A percentile compares a stretch with the other conserved stretches of the same genome.
phyloP scores from a whole-genome alignment of 306 rosid species.

The Spatholobus suberectus region DNA sequence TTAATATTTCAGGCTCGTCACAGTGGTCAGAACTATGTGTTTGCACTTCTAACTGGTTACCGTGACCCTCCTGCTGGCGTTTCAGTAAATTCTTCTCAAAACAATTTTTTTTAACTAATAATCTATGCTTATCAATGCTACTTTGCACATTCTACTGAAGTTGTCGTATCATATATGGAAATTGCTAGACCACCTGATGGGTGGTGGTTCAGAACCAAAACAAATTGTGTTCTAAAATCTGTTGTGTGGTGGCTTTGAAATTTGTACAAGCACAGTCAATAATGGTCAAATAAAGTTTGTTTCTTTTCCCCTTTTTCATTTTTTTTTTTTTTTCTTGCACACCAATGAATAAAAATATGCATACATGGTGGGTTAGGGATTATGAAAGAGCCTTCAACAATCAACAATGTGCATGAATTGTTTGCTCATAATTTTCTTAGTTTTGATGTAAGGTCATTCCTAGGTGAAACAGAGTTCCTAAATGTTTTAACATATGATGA shows the following conservation, averaged over 20 bases:
- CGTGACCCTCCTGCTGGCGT: constrained; percentile 89
- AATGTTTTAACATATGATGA: not conserved
- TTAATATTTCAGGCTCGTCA: constrained; percentile 85
- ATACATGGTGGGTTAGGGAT: not conserved
- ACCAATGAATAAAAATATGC: constrained; percentile 7
- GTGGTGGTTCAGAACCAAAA: not conserved
- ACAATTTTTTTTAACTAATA: not conserved
- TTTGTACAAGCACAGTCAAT: not conserved
- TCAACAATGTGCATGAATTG: not conserved
- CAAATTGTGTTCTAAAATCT: not conserved
- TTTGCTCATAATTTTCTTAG: constrained; percentile 8
- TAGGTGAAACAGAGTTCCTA: constrained; percentile 1
- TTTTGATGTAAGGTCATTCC: not conserved
- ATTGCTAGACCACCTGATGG: not conserved
- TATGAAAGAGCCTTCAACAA: constrained; percentile 20
- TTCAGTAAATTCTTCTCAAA: constrained; percentile 57
- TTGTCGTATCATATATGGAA: not conserved
- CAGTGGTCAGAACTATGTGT: constrained; percentile 91
- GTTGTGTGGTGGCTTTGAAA: not conserved
- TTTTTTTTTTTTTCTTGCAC: not conserved
- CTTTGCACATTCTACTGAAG: not conserved
- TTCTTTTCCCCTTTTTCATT: not conserved
- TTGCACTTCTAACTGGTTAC: constrained; percentile 51
- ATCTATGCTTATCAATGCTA: not conserved
- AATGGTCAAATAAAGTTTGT: not conserved